phyloP scores from a whole-genome alignment of 1,284 basidiomycete genomes.

The Sphaerobolus stellatus region DNA sequence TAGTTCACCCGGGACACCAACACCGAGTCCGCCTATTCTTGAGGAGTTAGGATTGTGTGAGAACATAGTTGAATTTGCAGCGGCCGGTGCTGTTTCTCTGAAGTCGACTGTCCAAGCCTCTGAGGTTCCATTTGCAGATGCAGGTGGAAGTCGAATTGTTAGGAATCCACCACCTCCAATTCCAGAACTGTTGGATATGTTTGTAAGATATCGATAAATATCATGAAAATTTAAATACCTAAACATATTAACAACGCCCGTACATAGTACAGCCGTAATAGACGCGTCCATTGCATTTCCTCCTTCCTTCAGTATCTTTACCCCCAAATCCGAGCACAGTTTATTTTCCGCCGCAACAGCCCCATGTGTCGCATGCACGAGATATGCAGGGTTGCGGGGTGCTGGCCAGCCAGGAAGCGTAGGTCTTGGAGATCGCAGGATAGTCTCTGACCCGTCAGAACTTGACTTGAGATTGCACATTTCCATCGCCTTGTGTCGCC shows the following conservation, averaged over 20 bases:
- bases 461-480: not conserved
- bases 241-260: constrained; percentile 88
- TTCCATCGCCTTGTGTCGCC: not conserved
- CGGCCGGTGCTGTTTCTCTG: constrained; percentile 80
- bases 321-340: constrained; percentile 81
- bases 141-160: constrained; percentile 76
- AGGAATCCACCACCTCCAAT: constrained; percentile 94
- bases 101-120: constrained; percentile 83
- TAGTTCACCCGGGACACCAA: constrained; percentile 87
- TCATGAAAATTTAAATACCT: constrained; percentile 49
- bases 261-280: constrained; percentile 78
- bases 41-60: constrained; percentile 48
- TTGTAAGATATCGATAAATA: constrained; percentile 1
- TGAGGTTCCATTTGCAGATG: constrained; percentile 42
- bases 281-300: constrained; percentile 92
- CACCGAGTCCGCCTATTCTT: constrained; percentile 73
- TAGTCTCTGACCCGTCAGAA: not conserved
- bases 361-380: constrained; percentile 70
- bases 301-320: constrained; percentile 72
- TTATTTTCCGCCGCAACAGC: constrained; percentile 88
- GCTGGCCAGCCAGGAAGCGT: constrained; percentile 12
- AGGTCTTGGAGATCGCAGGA: not conserved
- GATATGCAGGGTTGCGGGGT: constrained; percentile 65
- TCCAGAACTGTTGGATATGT: constrained; percentile 54
- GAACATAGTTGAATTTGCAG: constrained; percentile 78